Percentiles rank a stretch among this genome's conserved stretches.
phyloP scores from a whole-genome alignment of 2,329 filamentous ascomycete genomes.

The Botryosphaeria dothidea region DNA sequence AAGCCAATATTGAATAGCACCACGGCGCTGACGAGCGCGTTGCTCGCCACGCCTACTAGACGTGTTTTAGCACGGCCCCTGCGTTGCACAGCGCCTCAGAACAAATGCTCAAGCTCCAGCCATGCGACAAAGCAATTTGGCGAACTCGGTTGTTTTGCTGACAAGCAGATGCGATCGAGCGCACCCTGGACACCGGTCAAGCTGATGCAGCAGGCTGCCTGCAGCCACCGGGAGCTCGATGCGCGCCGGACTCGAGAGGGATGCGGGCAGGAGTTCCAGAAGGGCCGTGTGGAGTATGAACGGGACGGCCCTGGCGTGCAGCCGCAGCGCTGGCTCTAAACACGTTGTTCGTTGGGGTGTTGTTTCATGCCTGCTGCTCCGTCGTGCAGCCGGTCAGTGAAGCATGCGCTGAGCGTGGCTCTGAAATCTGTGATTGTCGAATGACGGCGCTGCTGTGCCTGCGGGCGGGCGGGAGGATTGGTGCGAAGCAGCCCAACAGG shows the following conservation, averaged over 20 bases:
- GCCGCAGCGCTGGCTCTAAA: background rate
- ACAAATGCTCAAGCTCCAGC: background rate
- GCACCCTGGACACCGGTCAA: conserved; percentile 10
- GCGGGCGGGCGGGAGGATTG: conserved; percentile 1
- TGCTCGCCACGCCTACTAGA: background rate
- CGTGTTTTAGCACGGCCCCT: no score
- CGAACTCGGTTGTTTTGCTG: no score
- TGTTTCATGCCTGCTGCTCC: background rate
- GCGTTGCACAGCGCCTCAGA: background rate
- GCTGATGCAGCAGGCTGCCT: conserved; percentile 2
- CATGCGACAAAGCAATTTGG: background rate
- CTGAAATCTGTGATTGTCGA: conserved; percentile 3
- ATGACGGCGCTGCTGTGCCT: conserved; percentile 12
- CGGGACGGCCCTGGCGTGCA: conserved; percentile 7
- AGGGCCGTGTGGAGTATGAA: conserved; percentile 4
- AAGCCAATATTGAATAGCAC: background rate
- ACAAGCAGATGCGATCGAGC: conserved; percentile 12
- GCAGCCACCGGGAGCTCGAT: background rate
- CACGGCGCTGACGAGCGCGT: background rate
- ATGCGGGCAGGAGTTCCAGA: background rate
- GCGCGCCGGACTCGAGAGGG: background rate
- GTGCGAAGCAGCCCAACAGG: background rate
- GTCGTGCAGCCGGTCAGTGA: conserved; percentile 2
- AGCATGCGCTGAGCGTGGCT: background rate
- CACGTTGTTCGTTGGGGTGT: background rate